Evolutionary conservation across 305 asterid species (phyloP).

Genomic region (Rubia balearica): DNA sequence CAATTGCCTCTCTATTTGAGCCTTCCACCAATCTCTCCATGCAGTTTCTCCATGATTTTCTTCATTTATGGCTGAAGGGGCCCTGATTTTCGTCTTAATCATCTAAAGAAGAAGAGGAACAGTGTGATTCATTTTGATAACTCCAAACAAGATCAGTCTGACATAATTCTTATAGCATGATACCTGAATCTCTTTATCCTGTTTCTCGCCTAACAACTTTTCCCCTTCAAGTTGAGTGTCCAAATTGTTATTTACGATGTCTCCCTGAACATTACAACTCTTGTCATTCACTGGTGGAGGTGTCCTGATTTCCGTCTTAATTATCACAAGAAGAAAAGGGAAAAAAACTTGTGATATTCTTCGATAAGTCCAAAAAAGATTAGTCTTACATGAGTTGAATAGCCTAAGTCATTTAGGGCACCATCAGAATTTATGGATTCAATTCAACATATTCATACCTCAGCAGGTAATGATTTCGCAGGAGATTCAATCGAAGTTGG

Average conservation of each 20-base stretch:
- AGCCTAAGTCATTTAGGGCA: background rate
- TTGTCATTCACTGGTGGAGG: conserved; percentile 22
- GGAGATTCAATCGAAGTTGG: conserved; percentile 22
- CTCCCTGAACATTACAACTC: conserved; percentile 17
- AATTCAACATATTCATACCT: conserved; percentile 19
- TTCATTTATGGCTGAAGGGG: conserved; percentile 19
- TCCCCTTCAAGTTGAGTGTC: conserved; percentile 24
- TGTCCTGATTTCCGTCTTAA: conserved; percentile 28
- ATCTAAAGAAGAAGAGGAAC: conserved; percentile 10
- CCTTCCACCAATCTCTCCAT: conserved; percentile 19
- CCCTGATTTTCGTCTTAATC: conserved; percentile 28
- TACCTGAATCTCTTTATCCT: conserved; percentile 61
- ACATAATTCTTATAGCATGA: conserved; percentile 8
- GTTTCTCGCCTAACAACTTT: conserved; percentile 39
- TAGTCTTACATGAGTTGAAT: background rate
- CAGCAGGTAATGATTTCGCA: background rate
- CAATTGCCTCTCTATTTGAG: conserved; percentile 25
- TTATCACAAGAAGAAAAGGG: conserved; percentile 9
- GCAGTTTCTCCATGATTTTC: conserved; percentile 22
- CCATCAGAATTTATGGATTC: background rate
- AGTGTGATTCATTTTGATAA: conserved; percentile 10
- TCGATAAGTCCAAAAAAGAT: background rate
- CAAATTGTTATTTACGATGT: conserved; percentile 19
- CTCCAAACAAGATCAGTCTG: background rate
- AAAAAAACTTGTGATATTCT: conserved; percentile 7